phyloP scores from a whole-genome alignment of 2,329 filamentous ascomycete genomes.

The Fusarium papillatum region DNA sequence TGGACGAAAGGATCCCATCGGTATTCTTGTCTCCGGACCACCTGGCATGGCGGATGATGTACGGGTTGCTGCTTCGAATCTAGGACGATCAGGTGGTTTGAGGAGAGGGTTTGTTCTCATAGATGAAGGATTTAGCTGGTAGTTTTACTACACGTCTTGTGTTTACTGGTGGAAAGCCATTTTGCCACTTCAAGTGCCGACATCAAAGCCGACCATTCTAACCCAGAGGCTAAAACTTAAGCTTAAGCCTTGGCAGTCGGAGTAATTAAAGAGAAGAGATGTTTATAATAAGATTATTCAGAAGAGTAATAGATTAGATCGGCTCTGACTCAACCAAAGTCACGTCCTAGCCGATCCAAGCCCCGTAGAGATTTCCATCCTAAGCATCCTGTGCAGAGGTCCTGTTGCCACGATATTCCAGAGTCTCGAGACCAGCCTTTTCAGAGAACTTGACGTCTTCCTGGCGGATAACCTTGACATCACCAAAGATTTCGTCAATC shows the following conservation, averaged over 20 bases:
- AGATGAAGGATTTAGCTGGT: constrained; percentile 47
- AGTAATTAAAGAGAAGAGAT: neutral
- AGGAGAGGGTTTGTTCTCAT: constrained; percentile 40
- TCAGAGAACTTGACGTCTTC: constrained; percentile 39
- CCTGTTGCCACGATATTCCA: constrained; percentile 16
- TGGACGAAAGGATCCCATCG: constrained; percentile 33
- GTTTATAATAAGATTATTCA: neutral
- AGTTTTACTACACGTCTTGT: neutral
- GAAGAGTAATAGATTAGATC: neutral
- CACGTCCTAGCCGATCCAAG: neutral
- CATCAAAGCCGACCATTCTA: neutral
- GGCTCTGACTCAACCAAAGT: neutral
- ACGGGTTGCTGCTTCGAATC: constrained; percentile 36
- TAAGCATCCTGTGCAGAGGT: neutral
- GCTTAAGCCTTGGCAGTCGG: neutral
- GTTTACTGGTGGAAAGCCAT: neutral
- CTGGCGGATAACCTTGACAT: constrained; percentile 47
- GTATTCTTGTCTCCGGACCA: constrained; percentile 47
- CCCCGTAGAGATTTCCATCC: neutral
- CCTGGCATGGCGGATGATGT: constrained; percentile 47
- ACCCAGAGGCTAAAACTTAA: neutral
- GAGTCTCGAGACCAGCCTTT: constrained; percentile 23
- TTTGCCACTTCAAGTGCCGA: neutral
- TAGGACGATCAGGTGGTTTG: constrained; percentile 30
- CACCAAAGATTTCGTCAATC: constrained; percentile 56